Conservation (phyloP, 495 filamentous ascomycete genomes). For the Viridothelium virens region DNA sequence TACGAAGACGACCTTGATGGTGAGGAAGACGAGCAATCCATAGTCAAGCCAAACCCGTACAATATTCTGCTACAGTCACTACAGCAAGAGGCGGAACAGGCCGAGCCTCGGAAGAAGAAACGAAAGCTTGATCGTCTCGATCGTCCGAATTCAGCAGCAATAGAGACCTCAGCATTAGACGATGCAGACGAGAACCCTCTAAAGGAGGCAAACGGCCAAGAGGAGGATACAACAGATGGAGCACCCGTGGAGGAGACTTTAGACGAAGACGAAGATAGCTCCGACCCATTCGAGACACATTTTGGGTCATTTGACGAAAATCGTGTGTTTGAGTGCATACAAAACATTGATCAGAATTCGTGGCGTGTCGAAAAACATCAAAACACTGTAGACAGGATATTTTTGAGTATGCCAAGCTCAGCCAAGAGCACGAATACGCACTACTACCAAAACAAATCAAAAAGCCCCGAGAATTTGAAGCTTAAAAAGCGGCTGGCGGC, state of each 20-base stretch:
- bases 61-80: constrained; percentile 38
- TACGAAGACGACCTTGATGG: constrained; percentile 22
- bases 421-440: not conserved
- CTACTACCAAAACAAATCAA: constrained; percentile 9
- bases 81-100: constrained; percentile 47
- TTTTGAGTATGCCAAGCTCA: constrained; percentile 12
- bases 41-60: constrained; percentile 31
- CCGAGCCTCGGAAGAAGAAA: constrained; percentile 55
- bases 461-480: constrained; percentile 42
- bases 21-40: constrained; percentile 26
- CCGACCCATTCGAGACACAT: constrained; percentile 74
- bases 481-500: constrained; percentile 52
- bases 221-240: constrained; percentile 43
- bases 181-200: not conserved
- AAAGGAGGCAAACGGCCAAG: constrained; percentile 5
- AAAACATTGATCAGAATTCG: constrained; percentile 45
- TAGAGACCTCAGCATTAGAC: constrained; percentile 34
- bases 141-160: constrained; percentile 14
- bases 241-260: constrained; percentile 41
- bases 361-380: constrained; percentile 48
- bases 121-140: constrained; percentile 51
- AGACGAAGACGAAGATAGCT: constrained; percentile 46
- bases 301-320: constrained; percentile 58
- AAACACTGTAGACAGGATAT: constrained; percentile 5
- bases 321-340: constrained; percentile 46